Conservation (phyloP, 148 eudicot genomes). For the Diospyros lotus region DNA sequence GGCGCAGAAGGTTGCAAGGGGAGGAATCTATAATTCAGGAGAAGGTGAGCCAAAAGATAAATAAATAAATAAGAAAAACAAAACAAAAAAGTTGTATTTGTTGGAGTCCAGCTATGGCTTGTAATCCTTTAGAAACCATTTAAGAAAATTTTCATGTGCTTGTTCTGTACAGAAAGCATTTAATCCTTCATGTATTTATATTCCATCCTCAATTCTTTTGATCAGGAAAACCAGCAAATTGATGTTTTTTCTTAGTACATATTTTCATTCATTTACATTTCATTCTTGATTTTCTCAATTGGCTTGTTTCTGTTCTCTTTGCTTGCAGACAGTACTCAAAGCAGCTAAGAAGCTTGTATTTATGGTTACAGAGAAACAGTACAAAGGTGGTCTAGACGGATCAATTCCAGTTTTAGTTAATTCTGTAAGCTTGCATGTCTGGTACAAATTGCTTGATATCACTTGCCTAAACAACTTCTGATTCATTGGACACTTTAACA, state of each 20-base stretch:
- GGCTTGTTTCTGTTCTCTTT: conserved; percentile 8
- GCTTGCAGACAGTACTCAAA: conserved; percentile 24
- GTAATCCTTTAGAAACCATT: background rate
- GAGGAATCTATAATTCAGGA: conserved; percentile 35
- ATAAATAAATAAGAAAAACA: too few relatives aligned
- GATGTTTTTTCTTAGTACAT: background rate
- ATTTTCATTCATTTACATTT: background rate
- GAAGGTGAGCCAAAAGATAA: conserved; percentile 21
- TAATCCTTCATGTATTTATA: background rate
- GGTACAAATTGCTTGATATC: background rate
- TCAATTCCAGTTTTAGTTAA: conserved; percentile 31
- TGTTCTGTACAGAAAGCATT: background rate
- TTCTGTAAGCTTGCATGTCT: conserved; percentile 14
- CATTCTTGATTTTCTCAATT: background rate
- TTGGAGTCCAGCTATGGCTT: too few relatives aligned
- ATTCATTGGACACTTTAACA: background rate
- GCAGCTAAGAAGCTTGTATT: conserved; percentile 29
- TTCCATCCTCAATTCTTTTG: background rate
- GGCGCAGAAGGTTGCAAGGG: conserved; percentile 28
- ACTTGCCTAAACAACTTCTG: background rate
- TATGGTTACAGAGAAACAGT: conserved; percentile 29
- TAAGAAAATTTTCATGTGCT: background rate
- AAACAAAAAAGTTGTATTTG: background rate
- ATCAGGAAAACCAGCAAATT: background rate
- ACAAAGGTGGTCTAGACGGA: conserved; percentile 29